Evolutionary conservation across 2,329 filamentous ascomycete genomes (phyloP).

Genomic region (Diaporthe caulivora): DNA sequence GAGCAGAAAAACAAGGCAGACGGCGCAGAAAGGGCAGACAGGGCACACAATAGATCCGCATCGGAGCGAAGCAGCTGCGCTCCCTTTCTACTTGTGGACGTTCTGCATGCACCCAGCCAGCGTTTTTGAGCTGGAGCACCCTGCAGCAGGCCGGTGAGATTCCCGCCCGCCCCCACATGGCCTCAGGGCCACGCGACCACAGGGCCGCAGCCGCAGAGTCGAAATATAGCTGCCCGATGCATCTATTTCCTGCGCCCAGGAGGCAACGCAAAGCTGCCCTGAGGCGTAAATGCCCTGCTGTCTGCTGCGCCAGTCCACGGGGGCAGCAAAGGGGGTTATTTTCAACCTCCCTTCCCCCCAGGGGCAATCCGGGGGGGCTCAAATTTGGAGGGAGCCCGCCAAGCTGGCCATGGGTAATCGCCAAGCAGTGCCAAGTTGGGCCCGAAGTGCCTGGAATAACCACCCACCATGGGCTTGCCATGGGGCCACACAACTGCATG

Average conservation of each 20-base stretch:
- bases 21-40: background rate
- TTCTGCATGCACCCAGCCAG: slow-evolving; percentile 3
- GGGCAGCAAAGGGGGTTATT: background rate
- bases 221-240: slow-evolving; percentile 12
- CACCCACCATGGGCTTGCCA: background rate
- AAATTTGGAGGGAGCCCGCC: slow-evolving; percentile 31
- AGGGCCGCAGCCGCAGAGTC: slow-evolving; percentile 6
- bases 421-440: slow-evolving; percentile 33
- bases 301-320: background rate
- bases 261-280: background rate
- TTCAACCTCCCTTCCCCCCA: background rate
- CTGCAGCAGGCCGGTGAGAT: slow-evolving; percentile 7
- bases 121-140: background rate
- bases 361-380: background rate
- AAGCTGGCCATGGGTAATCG: slow-evolving; percentile 27
- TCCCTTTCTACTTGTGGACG: background rate
- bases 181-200: background rate
- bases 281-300: background rate
- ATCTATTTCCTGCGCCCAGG: background rate
- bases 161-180: slow-evolving; percentile 15
- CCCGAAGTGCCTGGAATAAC: slow-evolving; percentile 22
- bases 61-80: background rate
- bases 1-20: slow-evolving; percentile 12
- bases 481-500: background rate
- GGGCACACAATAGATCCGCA: background rate